These are phyloP conservation scores for Penicillium parvum DNA, from an alignment of 495 filamentous ascomycete genomes.

Conservation along the genomic window DNA sequence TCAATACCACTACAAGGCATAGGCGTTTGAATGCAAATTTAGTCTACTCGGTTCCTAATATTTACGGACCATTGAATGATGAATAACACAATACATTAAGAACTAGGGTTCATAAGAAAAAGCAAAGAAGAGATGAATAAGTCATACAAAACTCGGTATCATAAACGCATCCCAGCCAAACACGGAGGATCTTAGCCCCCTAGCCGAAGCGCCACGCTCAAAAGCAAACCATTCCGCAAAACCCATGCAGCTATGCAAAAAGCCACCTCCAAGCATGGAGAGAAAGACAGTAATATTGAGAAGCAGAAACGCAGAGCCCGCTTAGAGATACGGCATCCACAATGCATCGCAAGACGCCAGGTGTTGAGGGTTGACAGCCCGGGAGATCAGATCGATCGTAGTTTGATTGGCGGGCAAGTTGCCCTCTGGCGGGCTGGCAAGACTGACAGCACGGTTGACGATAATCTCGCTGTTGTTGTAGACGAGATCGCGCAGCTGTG, in stretches of 20 bases:
- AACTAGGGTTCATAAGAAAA: conserved; percentile 3
- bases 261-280: conserved; percentile 8
- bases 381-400: conserved; percentile 83
- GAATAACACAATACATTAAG: conserved; percentile 10
- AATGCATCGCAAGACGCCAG: conserved; percentile 80
- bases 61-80: conserved; percentile 1
- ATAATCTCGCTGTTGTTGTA: conserved; percentile 84
- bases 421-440: conserved; percentile 61
- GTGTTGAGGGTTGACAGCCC: conserved; percentile 81
- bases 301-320: conserved; percentile 12
- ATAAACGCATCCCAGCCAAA: conserved; percentile 16
- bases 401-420: conserved; percentile 93
- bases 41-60: no score
- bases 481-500: conserved; percentile 77
- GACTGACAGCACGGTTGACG: conserved; percentile 78
- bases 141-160: conserved; percentile 28
- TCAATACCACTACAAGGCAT: no score
- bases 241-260: conserved; percentile 18
- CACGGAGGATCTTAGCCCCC: conserved; percentile 1
- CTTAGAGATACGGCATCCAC: conserved; percentile 94
- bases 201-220: conserved; percentile 35
- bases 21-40: background rate
- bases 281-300: conserved; percentile 7
- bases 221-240: conserved; percentile 22
- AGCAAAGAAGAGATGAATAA: conserved; percentile 13